Evolutionary conservation across 352 stramenopile species (phyloP), one percentile per base, ranked within the genome.

Genomic region (Phytopythium chamaehyphon): DNA sequence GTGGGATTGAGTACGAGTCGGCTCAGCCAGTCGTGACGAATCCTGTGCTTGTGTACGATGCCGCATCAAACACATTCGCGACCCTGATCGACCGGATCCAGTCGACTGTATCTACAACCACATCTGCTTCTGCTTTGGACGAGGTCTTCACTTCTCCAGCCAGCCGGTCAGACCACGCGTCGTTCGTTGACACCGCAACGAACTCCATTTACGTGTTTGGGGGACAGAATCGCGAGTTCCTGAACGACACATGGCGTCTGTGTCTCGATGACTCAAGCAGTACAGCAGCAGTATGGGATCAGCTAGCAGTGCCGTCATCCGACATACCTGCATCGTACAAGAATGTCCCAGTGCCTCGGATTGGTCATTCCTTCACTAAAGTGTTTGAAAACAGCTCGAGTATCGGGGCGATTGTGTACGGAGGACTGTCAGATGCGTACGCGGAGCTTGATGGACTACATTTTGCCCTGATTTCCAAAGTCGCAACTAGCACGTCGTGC

Each of bases 1-100:
- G 78, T 8, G 78, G 76, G 31, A 84, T 88, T 39, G 76, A 73
- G 51, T 88, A 83, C 62, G 78, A 88, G 54, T 87, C 76, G 0
- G 70, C 76, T 21, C 78, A 89, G 59, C 78, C 78, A 5, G 71
- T 82, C 2, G 74, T 87, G 10, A 53, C 61, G 47, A 78, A 62
- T 35, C 71, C 76, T 33, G 67, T 80, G 22, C 57, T 87, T n/a
- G 69, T 87, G 23, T 89, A 73, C 57, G 51, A 71, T 31, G 53
- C 78, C 21, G 33, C 51, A 7, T 52, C 62, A 3, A 78, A 84
- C 54, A 21, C 31, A 1, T 89, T 86, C 52, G 36, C 54, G 6
- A 60, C 64, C 5, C 71, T 75, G 0, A 46, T 64, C 31, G 77
- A 89, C 61, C 55, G 70, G 16, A 79, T 89, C 55, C 39, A 71